These are phyloP conservation scores for Stachybotrys elegans DNA, from an alignment of 2,329 filamentous ascomycete genomes.

Conservation along the genomic window DNA sequence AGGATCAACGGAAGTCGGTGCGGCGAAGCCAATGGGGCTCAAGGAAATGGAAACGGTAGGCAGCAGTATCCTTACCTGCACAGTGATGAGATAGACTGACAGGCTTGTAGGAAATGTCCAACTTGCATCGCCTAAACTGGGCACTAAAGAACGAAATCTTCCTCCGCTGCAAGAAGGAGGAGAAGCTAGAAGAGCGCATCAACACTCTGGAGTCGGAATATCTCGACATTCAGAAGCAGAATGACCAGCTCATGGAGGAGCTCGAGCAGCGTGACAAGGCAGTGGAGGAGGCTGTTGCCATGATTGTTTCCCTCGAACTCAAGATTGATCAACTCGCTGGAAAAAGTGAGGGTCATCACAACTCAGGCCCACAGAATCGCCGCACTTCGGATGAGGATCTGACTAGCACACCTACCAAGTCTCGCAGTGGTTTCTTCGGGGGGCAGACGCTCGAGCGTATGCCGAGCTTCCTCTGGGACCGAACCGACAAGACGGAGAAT, in stretches of 20 bases:
- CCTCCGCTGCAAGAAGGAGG: slow-evolving; percentile 62
- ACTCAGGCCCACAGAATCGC: too few species aligned
- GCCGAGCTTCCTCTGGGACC: slow-evolving; percentile 61
- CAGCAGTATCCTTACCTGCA: background rate
- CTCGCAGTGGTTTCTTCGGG: background rate
- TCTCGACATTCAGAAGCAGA: slow-evolving; percentile 50
- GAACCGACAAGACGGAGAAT: slow-evolving; percentile 54
- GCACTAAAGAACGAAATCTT: slow-evolving; percentile 70
- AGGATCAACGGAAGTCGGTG: slow-evolving; percentile 30
- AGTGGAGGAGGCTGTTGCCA: slow-evolving; percentile 63
- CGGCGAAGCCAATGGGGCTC: slow-evolving; percentile 53
- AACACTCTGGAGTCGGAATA: slow-evolving; percentile 50
- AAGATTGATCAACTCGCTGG: slow-evolving; percentile 47
- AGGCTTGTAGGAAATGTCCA: slow-evolving; percentile 52
- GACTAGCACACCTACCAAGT: background rate
- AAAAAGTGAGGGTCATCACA: too few species aligned
- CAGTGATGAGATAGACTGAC: slow-evolving; percentile 8
- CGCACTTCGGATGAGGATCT: background rate
- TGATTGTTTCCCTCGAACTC: slow-evolving; percentile 63
- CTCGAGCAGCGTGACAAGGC: slow-evolving; percentile 66
- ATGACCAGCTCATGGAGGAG: slow-evolving; percentile 53
- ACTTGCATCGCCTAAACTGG: slow-evolving; percentile 70
- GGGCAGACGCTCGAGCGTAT: slow-evolving; percentile 42
- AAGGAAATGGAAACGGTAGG: slow-evolving; percentile 65
- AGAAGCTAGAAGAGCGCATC: slow-evolving; percentile 52